Conservation (phyloP, 2,329 filamentous ascomycete species). For the Fusarium falciforme region DNA sequence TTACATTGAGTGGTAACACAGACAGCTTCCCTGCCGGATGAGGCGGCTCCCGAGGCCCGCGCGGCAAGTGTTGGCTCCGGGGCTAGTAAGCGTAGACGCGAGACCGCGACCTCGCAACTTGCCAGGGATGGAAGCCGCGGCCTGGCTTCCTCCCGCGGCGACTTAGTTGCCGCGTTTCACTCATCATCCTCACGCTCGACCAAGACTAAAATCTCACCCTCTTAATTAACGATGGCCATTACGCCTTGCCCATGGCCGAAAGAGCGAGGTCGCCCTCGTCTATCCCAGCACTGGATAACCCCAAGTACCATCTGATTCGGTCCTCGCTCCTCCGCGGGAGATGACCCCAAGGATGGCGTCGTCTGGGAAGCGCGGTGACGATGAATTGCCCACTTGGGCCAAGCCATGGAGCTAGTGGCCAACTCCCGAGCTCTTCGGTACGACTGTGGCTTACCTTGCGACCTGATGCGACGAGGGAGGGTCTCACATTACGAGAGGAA, state of each 20-base stretch:
- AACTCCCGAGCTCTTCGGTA: background rate
- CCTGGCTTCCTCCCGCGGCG: background rate
- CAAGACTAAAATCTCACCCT: background rate
- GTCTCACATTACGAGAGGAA: background rate
- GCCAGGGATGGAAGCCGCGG: background rate
- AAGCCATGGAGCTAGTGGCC: constrained; percentile 3
- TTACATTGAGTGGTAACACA: too few relatives aligned
- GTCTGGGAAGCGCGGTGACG: background rate
- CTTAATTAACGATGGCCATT: background rate
- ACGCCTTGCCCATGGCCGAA: background rate
- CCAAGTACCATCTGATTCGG: background rate
- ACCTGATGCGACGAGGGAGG: background rate
- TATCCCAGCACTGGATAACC: background rate
- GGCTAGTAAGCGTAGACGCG: background rate
- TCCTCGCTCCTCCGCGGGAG: background rate
- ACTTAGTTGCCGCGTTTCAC: background rate
- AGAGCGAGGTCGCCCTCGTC: background rate
- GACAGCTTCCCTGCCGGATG: background rate
- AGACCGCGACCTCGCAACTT: background rate
- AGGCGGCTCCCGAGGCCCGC: background rate
- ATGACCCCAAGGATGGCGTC: background rate
- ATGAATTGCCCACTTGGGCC: background rate
- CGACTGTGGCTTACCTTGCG: background rate
- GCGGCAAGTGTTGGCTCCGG: background rate
- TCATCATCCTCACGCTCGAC: background rate